Evolutionary conservation across 2,329 filamentous ascomycete species (phyloP), one percentile per base, ranked within the genome.

Genomic region (Cladosporium sp.): DNA sequence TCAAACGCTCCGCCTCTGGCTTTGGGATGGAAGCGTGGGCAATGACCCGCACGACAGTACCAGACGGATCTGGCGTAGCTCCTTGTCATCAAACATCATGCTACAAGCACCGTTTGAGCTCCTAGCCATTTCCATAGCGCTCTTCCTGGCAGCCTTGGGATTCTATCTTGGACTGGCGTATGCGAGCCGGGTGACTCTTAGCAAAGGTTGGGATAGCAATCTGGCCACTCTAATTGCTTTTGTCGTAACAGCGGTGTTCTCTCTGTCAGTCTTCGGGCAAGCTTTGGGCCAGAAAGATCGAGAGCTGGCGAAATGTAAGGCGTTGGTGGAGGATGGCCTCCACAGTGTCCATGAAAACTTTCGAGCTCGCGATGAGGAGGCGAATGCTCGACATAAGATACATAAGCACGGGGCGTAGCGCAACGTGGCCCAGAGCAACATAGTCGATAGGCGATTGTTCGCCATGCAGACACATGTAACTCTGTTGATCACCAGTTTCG

Each of bases 171-270:
- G 49, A 6, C 45, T 54, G 11, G 52, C 52, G 12, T 52, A 49
- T 18, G 41, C 47, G 5, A 51, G 51, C 30, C 15, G 40, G 8
- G 41, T 54, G 16, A 13, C 40, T 7, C 29, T 50, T 4, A 38
- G 50, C 29, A 52, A 51, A 20, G 53, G 53, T 2, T 54, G 50
- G 41, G 49, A 51, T 15, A 43, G 49, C 12, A 54, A 54, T 32
- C 30, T 43, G 18, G 50, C 50, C 2, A 33, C 43, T 2, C 35
- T 54, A 6, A 29, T 52, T 11, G 46, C 48, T 15, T 54, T 54
- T 15, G 20, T 54, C 36, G 50, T 41, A 13, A 47, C 49, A 15
- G 42, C 45, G 8, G 41, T 52, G 3, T 54, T 54, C 18, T 42
- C 49, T 9, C 38, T 54, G 27, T 50, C 53, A 2, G 38, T 54